Evolutionary conservation across 257 asterid genomes (phyloP).

Genomic region (Solanum medicagineum): DNA sequence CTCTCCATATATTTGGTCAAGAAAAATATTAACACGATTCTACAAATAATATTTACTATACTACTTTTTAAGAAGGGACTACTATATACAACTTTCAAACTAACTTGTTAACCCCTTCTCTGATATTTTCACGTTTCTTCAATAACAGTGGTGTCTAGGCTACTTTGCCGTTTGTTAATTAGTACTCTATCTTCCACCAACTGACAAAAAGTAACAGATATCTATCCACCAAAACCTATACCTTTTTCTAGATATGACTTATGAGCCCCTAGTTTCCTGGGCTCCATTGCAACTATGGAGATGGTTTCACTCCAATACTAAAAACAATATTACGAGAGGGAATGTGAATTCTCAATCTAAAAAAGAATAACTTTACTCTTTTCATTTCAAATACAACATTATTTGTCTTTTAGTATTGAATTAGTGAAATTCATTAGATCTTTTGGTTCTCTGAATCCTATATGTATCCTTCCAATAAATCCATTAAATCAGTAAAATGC

Average conservation of each 20-base stretch:
- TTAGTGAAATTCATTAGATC: not conserved
- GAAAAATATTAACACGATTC: not conserved
- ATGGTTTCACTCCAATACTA: not conserved
- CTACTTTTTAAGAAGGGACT: not conserved
- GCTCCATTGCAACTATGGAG: not conserved
- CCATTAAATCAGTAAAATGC: not conserved
- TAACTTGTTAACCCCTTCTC: not conserved
- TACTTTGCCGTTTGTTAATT: not conserved
- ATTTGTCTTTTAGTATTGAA: not conserved
- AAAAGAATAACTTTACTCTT: not conserved
- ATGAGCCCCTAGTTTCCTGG: not conserved
- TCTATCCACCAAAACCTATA: not conserved
- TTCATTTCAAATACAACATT: not conserved
- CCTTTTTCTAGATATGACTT: not conserved
- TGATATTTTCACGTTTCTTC: not conserved
- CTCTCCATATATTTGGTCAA: not conserved
- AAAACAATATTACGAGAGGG: not conserved
- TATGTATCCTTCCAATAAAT: not conserved
- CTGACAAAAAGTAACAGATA: not conserved
- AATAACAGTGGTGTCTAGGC: not conserved
- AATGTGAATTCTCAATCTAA: not conserved
- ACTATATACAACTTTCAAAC: not conserved
- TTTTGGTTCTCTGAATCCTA: not conserved
- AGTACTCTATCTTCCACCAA: not conserved
- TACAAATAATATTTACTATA: not conserved